These are phyloP conservation scores for Chrysanthemum makinoi DNA, from an alignment of 129 eudicot genomes.

Conservation along the genomic window DNA sequence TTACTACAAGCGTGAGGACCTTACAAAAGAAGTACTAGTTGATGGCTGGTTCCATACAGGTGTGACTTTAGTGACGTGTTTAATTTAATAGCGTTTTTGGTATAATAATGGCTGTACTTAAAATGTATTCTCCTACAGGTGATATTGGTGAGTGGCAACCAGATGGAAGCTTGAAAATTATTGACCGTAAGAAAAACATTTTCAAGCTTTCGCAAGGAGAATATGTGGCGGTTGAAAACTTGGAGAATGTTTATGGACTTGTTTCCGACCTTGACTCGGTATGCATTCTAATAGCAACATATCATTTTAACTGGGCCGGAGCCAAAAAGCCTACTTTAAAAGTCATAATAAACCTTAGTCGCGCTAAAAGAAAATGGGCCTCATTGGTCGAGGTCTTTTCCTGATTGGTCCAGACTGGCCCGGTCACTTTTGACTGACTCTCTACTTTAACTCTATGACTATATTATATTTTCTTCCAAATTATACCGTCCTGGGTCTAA, in stretches of 20 bases:
- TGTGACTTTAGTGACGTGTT: conserved; percentile 20
- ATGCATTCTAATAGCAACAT: conserved; percentile 12
- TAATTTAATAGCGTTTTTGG: not conserved
- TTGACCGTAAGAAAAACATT: conserved; percentile 86
- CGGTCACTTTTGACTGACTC: too few species aligned
- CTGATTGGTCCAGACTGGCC: too few species aligned
- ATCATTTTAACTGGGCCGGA: not conserved
- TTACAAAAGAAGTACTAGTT: conserved; percentile 65
- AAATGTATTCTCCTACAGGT: conserved; percentile 35
- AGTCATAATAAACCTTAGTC: too few species aligned
- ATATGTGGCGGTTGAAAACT: conserved; percentile 89
- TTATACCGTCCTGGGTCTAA: too few species aligned
- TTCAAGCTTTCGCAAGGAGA: conserved; percentile 95
- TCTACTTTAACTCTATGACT: too few species aligned
- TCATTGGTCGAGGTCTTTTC: too few species aligned
- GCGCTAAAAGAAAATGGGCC: too few species aligned
- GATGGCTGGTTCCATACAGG: conserved; percentile 97
- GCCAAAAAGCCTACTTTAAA: too few species aligned
- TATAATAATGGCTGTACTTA: not conserved
- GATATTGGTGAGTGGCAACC: conserved; percentile 95
- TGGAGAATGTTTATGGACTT: conserved; percentile 77
- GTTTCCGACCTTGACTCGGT: conserved; percentile 71
- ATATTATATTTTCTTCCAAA: too few species aligned
- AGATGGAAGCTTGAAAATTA: conserved; percentile 80
- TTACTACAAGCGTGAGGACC: conserved; percentile 77